A percentile compares a stretch with the other conserved stretches of the same genome.
These are phyloP conservation scores for Cryptococcus sp. DNA, from an alignment of 1,284 basidiomycete species.

Conservation along the genomic window DNA sequence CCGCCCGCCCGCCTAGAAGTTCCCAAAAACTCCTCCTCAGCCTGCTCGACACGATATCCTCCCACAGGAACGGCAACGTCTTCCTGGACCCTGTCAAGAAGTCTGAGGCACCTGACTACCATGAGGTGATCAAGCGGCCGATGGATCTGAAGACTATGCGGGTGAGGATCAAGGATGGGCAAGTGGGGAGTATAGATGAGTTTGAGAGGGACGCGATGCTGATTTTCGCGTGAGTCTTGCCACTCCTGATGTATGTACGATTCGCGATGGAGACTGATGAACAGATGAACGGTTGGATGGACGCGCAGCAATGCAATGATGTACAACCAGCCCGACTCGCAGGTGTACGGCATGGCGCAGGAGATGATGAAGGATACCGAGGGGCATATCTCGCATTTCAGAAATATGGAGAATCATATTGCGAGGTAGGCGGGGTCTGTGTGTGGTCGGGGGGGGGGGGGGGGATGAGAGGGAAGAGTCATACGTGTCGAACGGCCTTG, in stretches of 20 bases:
- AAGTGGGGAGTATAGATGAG: constrained; percentile 73
- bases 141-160: constrained; percentile 92
- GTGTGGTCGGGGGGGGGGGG: too few relatives aligned
- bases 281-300: not conserved
- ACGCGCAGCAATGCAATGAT: constrained; percentile 85
- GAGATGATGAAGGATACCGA: constrained; percentile 89
- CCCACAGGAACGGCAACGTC: constrained; percentile 79
- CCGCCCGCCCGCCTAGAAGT: constrained; percentile 53
- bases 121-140: constrained; percentile 81
- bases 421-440: too few relatives aligned
- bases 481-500: too few relatives aligned
- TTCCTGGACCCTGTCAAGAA: constrained; percentile 86
- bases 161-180: constrained; percentile 72
- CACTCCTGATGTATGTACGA: not conserved
- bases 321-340: constrained; percentile 81
- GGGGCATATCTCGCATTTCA: constrained; percentile 67
- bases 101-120: constrained; percentile 79
- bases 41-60: constrained; percentile 74
- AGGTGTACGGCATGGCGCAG: constrained; percentile 82
- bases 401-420: constrained; percentile 43
- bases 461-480: too few relatives aligned
- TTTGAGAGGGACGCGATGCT: constrained; percentile 84
- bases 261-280: too few relatives aligned
- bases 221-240: constrained; percentile 67
- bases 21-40: constrained; percentile 76